These are phyloP conservation scores for Russula foetens DNA, from an alignment of 768 basidiomycete genomes.

Conservation along the genomic window DNA sequence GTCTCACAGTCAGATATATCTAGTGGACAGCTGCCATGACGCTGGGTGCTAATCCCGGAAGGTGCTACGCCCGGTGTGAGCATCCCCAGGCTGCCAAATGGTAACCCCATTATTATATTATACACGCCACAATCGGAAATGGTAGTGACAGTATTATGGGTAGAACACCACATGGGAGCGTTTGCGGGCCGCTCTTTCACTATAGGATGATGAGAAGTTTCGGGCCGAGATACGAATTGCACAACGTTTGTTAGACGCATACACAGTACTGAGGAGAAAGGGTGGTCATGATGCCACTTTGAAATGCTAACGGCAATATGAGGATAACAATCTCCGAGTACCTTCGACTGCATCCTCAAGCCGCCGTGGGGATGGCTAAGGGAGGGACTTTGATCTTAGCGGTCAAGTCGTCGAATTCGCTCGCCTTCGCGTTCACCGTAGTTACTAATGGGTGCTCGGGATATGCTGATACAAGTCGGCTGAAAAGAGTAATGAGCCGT, in stretches of 20 bases:
- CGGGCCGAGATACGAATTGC: conserved; percentile 1
- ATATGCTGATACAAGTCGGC: conserved; percentile 40
- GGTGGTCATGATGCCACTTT: background rate
- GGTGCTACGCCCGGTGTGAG: background rate
- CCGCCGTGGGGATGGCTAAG: conserved; percentile 29
- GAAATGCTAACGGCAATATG: background rate
- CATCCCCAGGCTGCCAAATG: background rate
- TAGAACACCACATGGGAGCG: conserved; percentile 2
- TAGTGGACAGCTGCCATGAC: background rate
- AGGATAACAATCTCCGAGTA: background rate
- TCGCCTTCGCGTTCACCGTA: conserved; percentile 53
- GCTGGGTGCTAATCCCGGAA: background rate
- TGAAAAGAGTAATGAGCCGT: conserved; percentile 21
- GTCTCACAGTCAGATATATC: background rate
- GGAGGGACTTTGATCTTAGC: conserved; percentile 57
- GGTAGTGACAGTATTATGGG: background rate
- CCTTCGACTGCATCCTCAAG: background rate
- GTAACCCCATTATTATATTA: background rate
- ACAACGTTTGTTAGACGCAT: background rate
- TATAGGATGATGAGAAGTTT: background rate
- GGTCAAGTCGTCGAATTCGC: conserved; percentile 53
- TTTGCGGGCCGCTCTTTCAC: background rate
- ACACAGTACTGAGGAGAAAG: background rate
- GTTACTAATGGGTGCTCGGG: conserved; percentile 62
- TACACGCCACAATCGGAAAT: background rate